Evolutionary conservation across 345 rosid species (phyloP).

Genomic region (Turritis glabra): DNA sequence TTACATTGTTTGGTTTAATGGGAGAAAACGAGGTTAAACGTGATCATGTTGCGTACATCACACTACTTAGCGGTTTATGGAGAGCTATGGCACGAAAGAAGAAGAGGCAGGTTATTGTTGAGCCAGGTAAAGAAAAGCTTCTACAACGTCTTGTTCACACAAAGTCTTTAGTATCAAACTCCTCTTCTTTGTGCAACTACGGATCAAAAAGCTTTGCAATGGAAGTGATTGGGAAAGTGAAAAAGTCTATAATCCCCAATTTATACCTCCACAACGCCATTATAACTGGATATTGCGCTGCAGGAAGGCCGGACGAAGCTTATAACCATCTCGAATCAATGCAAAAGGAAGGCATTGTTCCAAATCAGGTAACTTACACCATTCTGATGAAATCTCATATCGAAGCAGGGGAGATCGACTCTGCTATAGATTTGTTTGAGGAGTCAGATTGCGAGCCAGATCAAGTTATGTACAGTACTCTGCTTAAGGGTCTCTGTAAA

Average conservation of each 20-base stretch:
- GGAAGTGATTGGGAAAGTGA: conserved; percentile 50
- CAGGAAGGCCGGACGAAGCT: conserved; percentile 56
- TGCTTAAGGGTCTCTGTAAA: conserved; percentile 54
- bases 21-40: conserved; percentile 43
- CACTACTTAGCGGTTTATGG: conserved; percentile 55
- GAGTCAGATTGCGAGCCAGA: conserved; percentile 50
- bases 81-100: conserved; percentile 35
- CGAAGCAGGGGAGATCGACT: conserved; percentile 50
- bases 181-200: conserved; percentile 34
- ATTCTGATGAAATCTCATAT: conserved; percentile 56
- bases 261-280: conserved; percentile 55
- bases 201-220: conserved; percentile 47
- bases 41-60: conserved; percentile 45
- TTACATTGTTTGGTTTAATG: conserved; percentile 58
- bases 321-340: conserved; percentile 52
- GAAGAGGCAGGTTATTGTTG: conserved; percentile 27
- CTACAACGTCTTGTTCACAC: conserved; percentile 47
- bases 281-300: conserved; percentile 51
- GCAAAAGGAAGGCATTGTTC: conserved; percentile 53
- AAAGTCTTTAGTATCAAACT: conserved; percentile 32
- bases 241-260: conserved; percentile 45
- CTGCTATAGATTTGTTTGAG: conserved; percentile 56
- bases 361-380: conserved; percentile 68
- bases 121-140: conserved; percentile 43
- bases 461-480: conserved; percentile 43